Base-by-base conservation (phyloP, 495 filamentous ascomycete species). In the Penicillium tannophilum region DNA sequence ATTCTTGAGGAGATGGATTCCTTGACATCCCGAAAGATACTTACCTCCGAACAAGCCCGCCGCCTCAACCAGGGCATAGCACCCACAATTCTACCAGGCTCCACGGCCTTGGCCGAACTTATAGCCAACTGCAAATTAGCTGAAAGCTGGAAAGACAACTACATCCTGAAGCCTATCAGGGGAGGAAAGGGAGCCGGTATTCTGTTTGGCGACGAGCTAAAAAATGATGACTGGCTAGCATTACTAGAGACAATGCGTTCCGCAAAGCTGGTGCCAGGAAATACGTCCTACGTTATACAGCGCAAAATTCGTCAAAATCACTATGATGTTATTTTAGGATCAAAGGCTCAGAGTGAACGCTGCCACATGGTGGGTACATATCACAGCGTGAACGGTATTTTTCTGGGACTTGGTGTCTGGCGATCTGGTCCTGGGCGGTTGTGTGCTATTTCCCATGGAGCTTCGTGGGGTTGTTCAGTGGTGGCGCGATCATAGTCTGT, bases 101-200 rank as follows among this genome's bases (percentile, higher is more conserved):
- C 63, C 0, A 26, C 20, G 7, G 58, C 59, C 11, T 51, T 64
- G 9, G 33, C 36, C 45, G 28, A 54, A 3, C 46, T 69, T n/a
- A 63, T 69, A 6, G 20, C 24, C 2, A 5, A 0, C 12, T 67
- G 49, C 43, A 19, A 44, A n/a, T 24, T n/a, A 4, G n/a, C 36
- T 28, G 44, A 23, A 9, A 28, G 31, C 23, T 10, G 66, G 44
- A 64, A 71, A 33, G 42, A 75, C 12, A 56, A 68, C 8, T 79
- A 68, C 51, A 36, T 79, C 9, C 53, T 79, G 6, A 80, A 80
- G 45, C 73, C 72, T 0, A 72, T 69, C 35, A 60, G 71, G 28
- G 59, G 68, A 5, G 78, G 75, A 0, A 72, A 72, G 35, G 76
- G 78, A 0, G 73, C 69, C 8, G 78, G 77, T 0, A 80, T 80